Evolutionary conservation across 495 filamentous ascomycete species (phyloP), one percentile per base, ranked within the genome.

Genomic region (Hypoxylon rickii): DNA sequence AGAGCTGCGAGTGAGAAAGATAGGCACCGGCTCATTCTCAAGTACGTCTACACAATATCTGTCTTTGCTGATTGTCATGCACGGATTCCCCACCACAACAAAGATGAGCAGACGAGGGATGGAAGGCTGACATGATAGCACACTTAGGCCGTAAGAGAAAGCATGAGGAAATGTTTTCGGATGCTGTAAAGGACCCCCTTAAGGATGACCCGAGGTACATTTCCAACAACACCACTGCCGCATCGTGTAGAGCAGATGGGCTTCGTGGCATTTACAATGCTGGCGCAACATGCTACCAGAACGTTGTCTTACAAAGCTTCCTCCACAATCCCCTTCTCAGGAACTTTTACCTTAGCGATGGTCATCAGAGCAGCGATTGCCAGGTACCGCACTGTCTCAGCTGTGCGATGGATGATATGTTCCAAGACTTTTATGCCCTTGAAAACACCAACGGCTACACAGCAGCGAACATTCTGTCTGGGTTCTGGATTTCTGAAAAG

Each of bases 191-290:
- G 55, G 84, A 89, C 26, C 64, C 68, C 8, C 58, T 71, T 36
- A 82, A 80, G 55, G 84, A 89, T 21, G 83, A 86, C 51, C 75
- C 80, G 13, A 69, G 76, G 44, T 82, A 80, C 63, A 81, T 89
- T 51, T 70, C 79, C 15, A 53, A 73, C 21, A 86, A 89, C 64
- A 84, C 86, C 8, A 79, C 74, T 4, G 66, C 77, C 17, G 79
- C 80, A 13, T 85, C 88, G 1, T 91, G 88, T 67, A 85, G 84
- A 31, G 85, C 87, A 3, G 85, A 78, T 31, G 87, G 87, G 5
- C 77, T 94, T 22, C 85, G 92, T 5, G 92, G 92, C n/a, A 85
- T 97, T 31, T 92, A 89, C 67, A 97, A 97, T 67, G 90, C 95
- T 70, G 92, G 92, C 11, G 88, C 90, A 15, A 96, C 92, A 3